Evolutionary conservation across 176 grass and related monocot species (phyloP), one percentile per base, ranked within the genome.

Genomic region (Zoysia japonica): DNA sequence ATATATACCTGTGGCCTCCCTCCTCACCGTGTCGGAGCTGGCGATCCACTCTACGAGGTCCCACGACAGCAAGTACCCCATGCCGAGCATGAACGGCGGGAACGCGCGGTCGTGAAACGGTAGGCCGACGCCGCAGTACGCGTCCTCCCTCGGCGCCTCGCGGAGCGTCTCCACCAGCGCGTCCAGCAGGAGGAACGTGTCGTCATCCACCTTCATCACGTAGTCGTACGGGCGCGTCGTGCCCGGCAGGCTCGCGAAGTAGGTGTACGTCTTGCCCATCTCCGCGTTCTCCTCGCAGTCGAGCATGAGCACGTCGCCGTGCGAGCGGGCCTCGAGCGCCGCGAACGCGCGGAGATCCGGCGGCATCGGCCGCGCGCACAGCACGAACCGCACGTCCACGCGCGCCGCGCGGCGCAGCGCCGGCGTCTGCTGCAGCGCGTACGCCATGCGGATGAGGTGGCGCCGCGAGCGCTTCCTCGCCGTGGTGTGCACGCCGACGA

Each of bases 11-110:
- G 13, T 76, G 13, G 85, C 85, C 9, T 88, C 41, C 12, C 38
- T 77, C 6, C 71, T 63, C 1, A 84, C 79, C 76, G 88, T 88
- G 50, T 94, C 89, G 64, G 91, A 90, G 55, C 12, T 28, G 68
- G 89, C 39, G 51, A 97, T 94, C 94, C 91, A 97, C 69, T 89
- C 44, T 38, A 94, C 87, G 68, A 97, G 79, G 73, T 97, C 94
- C 91, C 94, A 94, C 3, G 94, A 97, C 11, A 97, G 65, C 9
- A 86, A n/a, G 81, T 97, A 94, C 3, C 87, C 91, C 94, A 94
- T 94, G 19, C 94, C 94, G 41, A 91, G 87, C 91, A 94, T 94
- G 83, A 88, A 97, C 70, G 54, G 51, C 45, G 86, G 86, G 38
- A 36, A 87, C 46, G 38, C 5, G 6, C 62, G 47, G 43, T 87